These are phyloP conservation scores for Chloroidium sp. DNA, from an alignment of 163 green algal species.

Conservation along the genomic window DNA sequence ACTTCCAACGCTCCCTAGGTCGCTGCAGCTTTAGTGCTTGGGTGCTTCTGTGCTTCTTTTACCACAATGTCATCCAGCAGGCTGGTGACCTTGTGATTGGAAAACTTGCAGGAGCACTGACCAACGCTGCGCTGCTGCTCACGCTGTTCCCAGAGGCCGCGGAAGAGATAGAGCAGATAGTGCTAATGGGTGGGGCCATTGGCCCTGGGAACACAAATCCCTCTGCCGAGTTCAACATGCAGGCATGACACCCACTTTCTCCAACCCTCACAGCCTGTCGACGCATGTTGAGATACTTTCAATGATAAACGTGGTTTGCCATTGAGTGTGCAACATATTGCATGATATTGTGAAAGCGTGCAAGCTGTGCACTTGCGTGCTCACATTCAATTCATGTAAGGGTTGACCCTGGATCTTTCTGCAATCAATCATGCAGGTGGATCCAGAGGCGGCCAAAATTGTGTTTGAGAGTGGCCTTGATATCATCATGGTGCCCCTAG, in stretches of 20 bases:
- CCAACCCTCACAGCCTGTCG: no score
- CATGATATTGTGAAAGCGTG: no score
- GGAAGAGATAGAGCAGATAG: conserved; percentile 35
- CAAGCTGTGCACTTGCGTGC: no score
- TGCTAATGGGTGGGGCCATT: conserved; percentile 54
- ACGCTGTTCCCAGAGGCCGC: conserved; percentile 76
- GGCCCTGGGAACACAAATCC: conserved; percentile 62
- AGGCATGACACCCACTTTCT: conserved; percentile 11
- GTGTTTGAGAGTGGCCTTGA: conserved; percentile 71
- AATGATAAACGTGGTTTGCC: no score
- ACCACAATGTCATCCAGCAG: neutral
- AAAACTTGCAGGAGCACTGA: conserved; percentile 53
- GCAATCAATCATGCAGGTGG: conserved; percentile 57
- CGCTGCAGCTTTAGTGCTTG: neutral
- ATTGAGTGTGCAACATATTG: no score
- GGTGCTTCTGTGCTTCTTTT: neutral
- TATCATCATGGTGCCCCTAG: conserved; percentile 79
- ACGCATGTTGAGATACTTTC: no score
- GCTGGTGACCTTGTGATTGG: neutral
- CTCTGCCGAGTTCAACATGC: conserved; percentile 67
- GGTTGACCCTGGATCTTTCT: neutral
- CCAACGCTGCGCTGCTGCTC: conserved; percentile 84
- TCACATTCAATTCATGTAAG: no score
- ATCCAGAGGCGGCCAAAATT: conserved; percentile 85
- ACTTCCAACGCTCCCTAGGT: neutral